phyloP scores from a whole-genome alignment of 768 basidiomycete species.

The Suillus spraguei region DNA sequence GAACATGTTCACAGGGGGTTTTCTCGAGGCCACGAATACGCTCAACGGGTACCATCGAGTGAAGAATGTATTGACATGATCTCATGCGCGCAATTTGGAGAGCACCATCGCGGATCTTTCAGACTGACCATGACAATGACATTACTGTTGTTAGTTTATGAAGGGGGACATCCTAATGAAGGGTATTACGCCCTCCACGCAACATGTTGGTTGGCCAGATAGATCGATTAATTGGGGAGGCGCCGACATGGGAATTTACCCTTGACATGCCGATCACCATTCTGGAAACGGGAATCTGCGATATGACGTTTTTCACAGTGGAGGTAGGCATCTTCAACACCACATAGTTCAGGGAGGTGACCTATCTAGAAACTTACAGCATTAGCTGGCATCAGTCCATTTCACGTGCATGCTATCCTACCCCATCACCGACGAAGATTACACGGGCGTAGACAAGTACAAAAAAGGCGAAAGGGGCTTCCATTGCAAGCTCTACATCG shows the following conservation, averaged over 20 bases:
- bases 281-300: conserved; percentile 13
- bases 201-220: conserved; percentile 2
- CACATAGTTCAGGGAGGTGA: conserved; percentile 4
- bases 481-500: neutral
- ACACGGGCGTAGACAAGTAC: conserved; percentile 8
- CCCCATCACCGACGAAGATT: conserved; percentile 9
- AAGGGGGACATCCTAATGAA: neutral
- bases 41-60: neutral
- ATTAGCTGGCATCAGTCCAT: neutral
- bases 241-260: conserved; percentile 6
- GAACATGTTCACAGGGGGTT: neutral
- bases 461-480: conserved; percentile 10
- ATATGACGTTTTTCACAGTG: neutral
- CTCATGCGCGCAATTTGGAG: neutral
- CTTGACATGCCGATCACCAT: conserved; percentile 10
- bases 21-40: neutral
- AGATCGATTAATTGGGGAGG: conserved; percentile 7
- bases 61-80: neutral
- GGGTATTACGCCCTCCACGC: neutral
- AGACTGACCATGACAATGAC: neutral
- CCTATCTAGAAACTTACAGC: conserved; percentile 3
- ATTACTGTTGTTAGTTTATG: conserved; percentile 1
- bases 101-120: neutral
- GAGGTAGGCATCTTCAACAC: conserved; percentile 1
- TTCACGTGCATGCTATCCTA: conserved; percentile 5